phyloP scores from a whole-genome alignment of 2,329 filamentous ascomycete genomes.

The Aureobasidium leucospermi region DNA sequence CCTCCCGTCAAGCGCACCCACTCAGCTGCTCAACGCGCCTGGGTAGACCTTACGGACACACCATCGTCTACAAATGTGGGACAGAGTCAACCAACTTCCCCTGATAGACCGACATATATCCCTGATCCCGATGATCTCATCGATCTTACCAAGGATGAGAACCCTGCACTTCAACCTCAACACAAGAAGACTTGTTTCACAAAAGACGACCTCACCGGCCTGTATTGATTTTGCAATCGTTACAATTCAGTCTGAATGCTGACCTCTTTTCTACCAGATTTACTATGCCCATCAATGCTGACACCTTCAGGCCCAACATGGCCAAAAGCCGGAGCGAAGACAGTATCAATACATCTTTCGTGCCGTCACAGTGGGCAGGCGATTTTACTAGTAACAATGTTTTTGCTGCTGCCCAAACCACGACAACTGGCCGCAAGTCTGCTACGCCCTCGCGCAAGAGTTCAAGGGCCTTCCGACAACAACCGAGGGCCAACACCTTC shows the following conservation, averaged over 20 bases:
- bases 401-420: conserved; percentile 27
- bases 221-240: neutral
- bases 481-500: neutral
- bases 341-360: conserved; percentile 44
- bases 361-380: conserved; percentile 39
- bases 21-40: conserved; percentile 11
- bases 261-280: conserved; percentile 23
- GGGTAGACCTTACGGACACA: neutral
- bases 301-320: conserved; percentile 19
- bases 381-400: conserved; percentile 35
- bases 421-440: conserved; percentile 23
- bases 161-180: neutral
- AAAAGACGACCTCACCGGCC: conserved; percentile 4
- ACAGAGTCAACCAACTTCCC: conserved; percentile 1
- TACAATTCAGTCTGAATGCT: neutral
- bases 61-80: neutral
- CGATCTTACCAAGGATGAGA: neutral
- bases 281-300: conserved; percentile 22
- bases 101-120: neutral
- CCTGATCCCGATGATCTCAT: neutral
- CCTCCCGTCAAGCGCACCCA: neutral
- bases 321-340: conserved; percentile 42
- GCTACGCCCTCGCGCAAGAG: conserved; percentile 15
- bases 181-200: conserved; percentile 9
- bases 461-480: conserved; percentile 3